Base-by-base conservation (phyloP, 2,329 filamentous ascomycete species). In the Westerdykella ornata region DNA sequence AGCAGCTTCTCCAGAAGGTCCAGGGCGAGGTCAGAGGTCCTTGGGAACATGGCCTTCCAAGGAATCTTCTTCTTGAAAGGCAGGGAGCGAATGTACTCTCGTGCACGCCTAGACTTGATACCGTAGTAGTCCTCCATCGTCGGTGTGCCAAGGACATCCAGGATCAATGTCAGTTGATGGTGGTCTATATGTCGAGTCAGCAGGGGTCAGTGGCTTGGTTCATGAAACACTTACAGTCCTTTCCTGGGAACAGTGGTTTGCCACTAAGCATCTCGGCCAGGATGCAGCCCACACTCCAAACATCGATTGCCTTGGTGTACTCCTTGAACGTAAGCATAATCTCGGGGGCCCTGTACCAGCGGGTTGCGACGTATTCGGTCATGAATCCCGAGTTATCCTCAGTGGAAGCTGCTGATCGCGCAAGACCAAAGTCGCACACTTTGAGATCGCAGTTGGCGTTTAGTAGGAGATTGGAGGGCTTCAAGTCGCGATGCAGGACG, bases 251-350 rank as follows among this genome's bases (percentile, higher is more conserved):
- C 35, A 98, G 71, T 14, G 92, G 92, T 76, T 98, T 98, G 54
- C 92, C 92, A 68, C 88, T 97, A 48, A 98, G 75, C 92, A 98
- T 98, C 74, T 98, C 92, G 3, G 92, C 92, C 57, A 98, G 72
- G 57, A 98, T 98, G 63, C 92, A 98, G 43, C 92, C 92, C 38
- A 98, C 92, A 59, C 89, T 96, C 92, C 92, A 98, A 9, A 98
- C 89, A 63, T 98, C 92, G 62, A 98, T 98, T 33, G 92, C 92
- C 72, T 97, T 98, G 58, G 92, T 98, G 73, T 98, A 98, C 71
- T 98, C 92, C 74, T 98, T 97, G 76, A 97, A 98, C 11, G 92
- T 98, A 72, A 98, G 84, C 92, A 98, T 98, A 68, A 98, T 98
- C 68, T 98, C 92, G 3, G 92, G 92, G 5, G 92, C 92, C 69